Base-by-base conservation (phyloP, 148 eudicot species). In the Chenopodium formosanum region DNA sequence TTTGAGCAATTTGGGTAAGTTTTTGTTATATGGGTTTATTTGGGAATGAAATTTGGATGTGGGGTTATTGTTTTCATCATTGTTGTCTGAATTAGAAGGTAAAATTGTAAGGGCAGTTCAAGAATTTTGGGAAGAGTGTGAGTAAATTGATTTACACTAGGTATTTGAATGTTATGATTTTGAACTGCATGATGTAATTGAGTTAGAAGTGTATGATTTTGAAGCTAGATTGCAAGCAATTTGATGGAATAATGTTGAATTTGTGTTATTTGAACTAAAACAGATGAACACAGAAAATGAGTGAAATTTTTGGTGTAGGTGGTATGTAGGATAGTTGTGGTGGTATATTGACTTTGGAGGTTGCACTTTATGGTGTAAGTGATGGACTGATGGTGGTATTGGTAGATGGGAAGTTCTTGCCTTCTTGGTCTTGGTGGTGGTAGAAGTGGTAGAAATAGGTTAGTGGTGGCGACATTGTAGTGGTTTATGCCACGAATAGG, bases 31-130 rank as follows among this genome's bases (percentile, higher is more conserved):
- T 72, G 75, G 75, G 27, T 46, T 58, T 62, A 20, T 76, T 31
- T 60, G 16, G 69, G 50, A 76, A 58, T 76, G 29, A 20, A 60
- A 32, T 32, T 76, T 60, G 70, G 17, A 29, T 67, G 71, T 67
- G 6, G 31, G 25, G 25, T 65, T 31, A 0, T 9, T n/a, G 3
- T 17, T 56, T 56, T 56, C 5, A 5, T 17, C 1, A 56, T 16
- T 56, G 19, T 2, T 56, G 62, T 56, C 22, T 14, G 17, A 56
- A 14, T 13, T 56, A 56, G 62, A 56, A 4, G 20, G 16, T 56
- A 56, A 1, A 16, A 56, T 56, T 56, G 62, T 14, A 56, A 56
- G 62, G 62, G 62, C 4, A 56, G 19, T 5, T 29, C 7, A 20
- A 34, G 25, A 69, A 5, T 17, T 27, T 0, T 69, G 5, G 44